phyloP scores from a whole-genome alignment of 345 rosid species.

The Eucalyptus grandis region DNA sequence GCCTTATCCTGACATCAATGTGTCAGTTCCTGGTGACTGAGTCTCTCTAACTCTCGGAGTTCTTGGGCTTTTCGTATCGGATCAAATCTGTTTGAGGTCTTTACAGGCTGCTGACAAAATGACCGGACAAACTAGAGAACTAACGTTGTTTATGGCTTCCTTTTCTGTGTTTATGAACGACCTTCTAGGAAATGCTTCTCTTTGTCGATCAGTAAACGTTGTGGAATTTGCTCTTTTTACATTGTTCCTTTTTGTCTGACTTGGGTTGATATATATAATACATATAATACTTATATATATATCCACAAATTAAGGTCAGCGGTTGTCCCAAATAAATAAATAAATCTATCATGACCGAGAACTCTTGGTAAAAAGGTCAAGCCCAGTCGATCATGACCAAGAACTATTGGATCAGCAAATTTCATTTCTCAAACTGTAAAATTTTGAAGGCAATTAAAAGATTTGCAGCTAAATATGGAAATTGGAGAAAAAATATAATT shows the following conservation, averaged over 20 bases:
- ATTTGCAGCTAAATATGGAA: background rate
- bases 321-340: background rate
- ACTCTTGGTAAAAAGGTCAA: background rate
- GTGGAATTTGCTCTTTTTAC: background rate
- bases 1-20: slow-evolving; percentile 39
- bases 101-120: background rate
- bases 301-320: background rate
- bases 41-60: background rate
- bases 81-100: background rate
- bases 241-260: background rate
- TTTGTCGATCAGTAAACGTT: background rate
- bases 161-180: background rate
- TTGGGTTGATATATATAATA: background rate
- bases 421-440: background rate
- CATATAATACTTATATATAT: background rate
- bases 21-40: slow-evolving; percentile 24
- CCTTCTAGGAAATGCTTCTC: background rate
- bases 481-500: background rate
- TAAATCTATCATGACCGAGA: background rate
- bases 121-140: background rate
- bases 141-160: background rate
- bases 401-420: background rate
- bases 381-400: background rate
- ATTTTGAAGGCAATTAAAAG: background rate
- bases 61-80: background rate